These are phyloP conservation scores for Colletotrichum sp. DNA, from an alignment of 2,329 filamentous ascomycete species.

Conservation along the genomic window DNA sequence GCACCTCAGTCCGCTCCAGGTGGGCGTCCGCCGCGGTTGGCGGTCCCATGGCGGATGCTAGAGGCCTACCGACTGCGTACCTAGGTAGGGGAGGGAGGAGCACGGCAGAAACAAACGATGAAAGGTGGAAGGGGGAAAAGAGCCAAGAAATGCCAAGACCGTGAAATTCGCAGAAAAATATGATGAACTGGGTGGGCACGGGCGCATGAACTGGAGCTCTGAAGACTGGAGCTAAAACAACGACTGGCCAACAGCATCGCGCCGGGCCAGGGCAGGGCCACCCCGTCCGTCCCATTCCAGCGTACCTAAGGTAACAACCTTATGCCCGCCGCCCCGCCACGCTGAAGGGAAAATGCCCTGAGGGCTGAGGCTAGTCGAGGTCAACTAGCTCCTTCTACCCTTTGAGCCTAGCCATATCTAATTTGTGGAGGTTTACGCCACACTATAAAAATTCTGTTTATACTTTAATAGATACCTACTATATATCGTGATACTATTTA, in stretches of 20 bases:
- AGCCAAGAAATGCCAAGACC: constrained; percentile 19
- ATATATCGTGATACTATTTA: too few relatives aligned
- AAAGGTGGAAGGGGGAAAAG: constrained; percentile 10
- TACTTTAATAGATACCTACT: too few relatives aligned
- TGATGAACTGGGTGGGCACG: constrained; percentile 5
- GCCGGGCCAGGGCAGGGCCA: not conserved
- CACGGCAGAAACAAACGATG: constrained; percentile 3
- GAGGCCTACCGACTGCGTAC: not conserved
- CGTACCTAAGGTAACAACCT: not conserved
- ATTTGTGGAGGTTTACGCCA: too few relatives aligned
- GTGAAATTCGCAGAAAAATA: constrained; percentile 14
- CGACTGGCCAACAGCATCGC: not conserved
- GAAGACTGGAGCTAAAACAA: not conserved
- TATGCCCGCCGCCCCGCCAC: not conserved
- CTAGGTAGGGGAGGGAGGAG: not conserved
- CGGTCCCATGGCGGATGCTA: not conserved
- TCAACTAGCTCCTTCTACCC: not conserved
- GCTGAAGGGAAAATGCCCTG: not conserved
- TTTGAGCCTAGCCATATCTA: too few relatives aligned
- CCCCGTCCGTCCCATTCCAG: not conserved
- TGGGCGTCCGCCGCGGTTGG: not conserved
- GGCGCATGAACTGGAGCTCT: not conserved
- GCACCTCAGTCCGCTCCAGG: not conserved
- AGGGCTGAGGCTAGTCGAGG: not conserved
- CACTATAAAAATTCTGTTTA: too few relatives aligned